Evolutionary conservation across 345 rosid species (phyloP).

Genomic region (Hirschfeldia incana): DNA sequence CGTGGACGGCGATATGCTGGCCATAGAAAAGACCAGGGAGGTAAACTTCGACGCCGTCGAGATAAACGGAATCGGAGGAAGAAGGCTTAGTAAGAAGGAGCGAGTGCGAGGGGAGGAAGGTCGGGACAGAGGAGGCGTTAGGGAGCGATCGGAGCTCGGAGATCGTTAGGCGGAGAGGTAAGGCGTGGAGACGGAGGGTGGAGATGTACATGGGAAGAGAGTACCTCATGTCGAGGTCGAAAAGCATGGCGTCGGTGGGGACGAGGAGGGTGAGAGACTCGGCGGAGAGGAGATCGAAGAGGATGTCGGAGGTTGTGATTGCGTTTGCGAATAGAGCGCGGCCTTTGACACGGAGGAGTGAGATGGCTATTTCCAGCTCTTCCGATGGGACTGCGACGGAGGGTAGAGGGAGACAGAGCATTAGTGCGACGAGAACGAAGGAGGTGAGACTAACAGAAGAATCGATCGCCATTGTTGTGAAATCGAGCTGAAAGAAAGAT

Average conservation of each 20-base stretch:
- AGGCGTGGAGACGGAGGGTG: constrained; percentile 45
- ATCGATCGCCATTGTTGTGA: constrained; percentile 17
- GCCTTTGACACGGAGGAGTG: constrained; percentile 38
- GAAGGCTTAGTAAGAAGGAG: constrained; percentile 23
- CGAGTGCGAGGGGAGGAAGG: constrained; percentile 34
- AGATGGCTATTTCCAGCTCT: constrained; percentile 37
- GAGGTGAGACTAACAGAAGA: not conserved
- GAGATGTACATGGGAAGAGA: constrained; percentile 40
- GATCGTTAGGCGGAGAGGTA: constrained; percentile 42
- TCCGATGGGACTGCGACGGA: constrained; percentile 29
- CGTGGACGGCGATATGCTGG: constrained; percentile 43
- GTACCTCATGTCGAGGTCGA: constrained; percentile 43
- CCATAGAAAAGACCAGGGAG: constrained; percentile 39
- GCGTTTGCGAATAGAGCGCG: constrained; percentile 46
- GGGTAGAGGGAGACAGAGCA: constrained; percentile 14
- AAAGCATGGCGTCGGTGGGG: constrained; percentile 43
- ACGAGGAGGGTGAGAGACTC: constrained; percentile 38
- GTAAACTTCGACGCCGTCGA: constrained; percentile 28
- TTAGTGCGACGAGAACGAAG: not conserved
- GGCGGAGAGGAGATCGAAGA: constrained; percentile 42
- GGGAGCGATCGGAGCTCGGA: constrained; percentile 29
- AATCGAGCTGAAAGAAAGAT: not conserved
- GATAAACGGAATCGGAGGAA: not conserved
- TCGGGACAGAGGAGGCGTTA: constrained; percentile 30
- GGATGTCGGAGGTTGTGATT: constrained; percentile 44